phyloP scores from a whole-genome alignment of 441 rosid species.

The Pelargonium cotyledonis region DNA sequence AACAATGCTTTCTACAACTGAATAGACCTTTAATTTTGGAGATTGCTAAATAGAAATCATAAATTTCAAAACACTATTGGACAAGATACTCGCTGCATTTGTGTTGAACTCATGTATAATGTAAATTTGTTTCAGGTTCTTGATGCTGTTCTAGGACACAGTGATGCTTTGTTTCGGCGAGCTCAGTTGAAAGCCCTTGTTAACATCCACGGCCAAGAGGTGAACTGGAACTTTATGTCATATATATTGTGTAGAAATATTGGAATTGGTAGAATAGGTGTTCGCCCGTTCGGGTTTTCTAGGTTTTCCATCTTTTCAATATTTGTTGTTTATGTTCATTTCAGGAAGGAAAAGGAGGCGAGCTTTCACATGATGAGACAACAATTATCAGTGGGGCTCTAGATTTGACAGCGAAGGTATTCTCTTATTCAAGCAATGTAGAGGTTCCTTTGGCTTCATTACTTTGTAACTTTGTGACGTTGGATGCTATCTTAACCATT shows the following conservation, averaged over 20 bases:
- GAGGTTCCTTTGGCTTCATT: neutral
- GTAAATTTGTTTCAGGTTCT: constrained; percentile 38
- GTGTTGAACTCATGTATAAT: constrained; percentile 12
- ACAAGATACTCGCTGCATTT: neutral
- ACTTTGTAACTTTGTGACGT: neutral
- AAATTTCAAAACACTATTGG: neutral
- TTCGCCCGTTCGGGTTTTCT: neutral
- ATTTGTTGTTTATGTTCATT: constrained; percentile 20
- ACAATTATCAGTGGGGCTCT: constrained; percentile 75
- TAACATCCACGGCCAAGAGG: constrained; percentile 61
- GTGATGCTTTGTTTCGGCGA: constrained; percentile 53
- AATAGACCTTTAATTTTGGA: neutral
- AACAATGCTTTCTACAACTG: too few relatives aligned
- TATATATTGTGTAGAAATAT: neutral
- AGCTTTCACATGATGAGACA: constrained; percentile 67
- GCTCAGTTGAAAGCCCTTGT: constrained; percentile 69
- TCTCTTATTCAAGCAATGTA: neutral
- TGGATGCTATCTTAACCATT: neutral
- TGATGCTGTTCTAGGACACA: constrained; percentile 51
- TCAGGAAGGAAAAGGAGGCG: constrained; percentile 78
- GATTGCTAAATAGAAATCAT: neutral
- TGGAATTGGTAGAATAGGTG: neutral
- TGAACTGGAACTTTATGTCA: constrained; percentile 19
- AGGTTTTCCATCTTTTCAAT: neutral
- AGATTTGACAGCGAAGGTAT: constrained; percentile 63